Evolutionary conservation across 1,284 basidiomycete genomes (phyloP).

Genomic region (Rhodotorula glutinis): DNA sequence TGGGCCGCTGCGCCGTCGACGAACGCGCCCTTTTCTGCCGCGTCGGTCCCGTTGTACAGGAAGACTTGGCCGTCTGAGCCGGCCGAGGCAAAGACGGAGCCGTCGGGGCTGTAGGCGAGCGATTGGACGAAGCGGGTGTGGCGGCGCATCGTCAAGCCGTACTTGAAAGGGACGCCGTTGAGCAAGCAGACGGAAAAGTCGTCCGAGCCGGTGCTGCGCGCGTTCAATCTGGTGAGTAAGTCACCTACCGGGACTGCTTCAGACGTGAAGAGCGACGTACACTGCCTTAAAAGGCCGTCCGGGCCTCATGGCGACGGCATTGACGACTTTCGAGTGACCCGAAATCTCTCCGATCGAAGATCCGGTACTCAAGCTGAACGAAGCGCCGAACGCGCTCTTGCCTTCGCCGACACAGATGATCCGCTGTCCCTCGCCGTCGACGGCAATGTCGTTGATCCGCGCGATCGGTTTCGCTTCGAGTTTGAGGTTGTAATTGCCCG

Average conservation of each 20-base stretch:
- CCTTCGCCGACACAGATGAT: constrained; percentile 97
- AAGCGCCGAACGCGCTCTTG: constrained; percentile 67
- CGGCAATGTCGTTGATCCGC: constrained; percentile 84
- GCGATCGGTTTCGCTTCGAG: constrained; percentile 77
- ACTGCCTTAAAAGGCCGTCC: constrained; percentile 89
- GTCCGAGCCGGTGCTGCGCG: constrained; percentile 57
- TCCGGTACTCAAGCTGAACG: constrained; percentile 71
- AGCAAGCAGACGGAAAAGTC: constrained; percentile 76
- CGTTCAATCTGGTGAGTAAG: background rate
- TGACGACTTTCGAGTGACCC: constrained; percentile 91
- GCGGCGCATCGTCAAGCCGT: constrained; percentile 70
- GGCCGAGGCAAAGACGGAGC: constrained; percentile 80
- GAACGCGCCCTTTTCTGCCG: constrained; percentile 70
- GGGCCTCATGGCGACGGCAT: constrained; percentile 83
- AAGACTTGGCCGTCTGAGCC: constrained; percentile 87
- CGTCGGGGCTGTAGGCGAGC: constrained; percentile 61
- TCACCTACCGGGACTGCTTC: constrained; percentile 47
- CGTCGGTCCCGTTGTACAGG: constrained; percentile 87
- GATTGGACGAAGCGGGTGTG: constrained; percentile 96
- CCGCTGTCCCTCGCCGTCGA: constrained; percentile 95
- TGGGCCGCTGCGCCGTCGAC: constrained; percentile 45
- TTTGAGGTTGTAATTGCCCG: constrained; percentile 82
- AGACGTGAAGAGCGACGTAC: constrained; percentile 7
- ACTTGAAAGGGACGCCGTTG: constrained; percentile 80
- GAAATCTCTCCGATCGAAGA: constrained; percentile 87